Conservation (phyloP, 148 eudicot species). For the Rhododendron simsii region DNA sequence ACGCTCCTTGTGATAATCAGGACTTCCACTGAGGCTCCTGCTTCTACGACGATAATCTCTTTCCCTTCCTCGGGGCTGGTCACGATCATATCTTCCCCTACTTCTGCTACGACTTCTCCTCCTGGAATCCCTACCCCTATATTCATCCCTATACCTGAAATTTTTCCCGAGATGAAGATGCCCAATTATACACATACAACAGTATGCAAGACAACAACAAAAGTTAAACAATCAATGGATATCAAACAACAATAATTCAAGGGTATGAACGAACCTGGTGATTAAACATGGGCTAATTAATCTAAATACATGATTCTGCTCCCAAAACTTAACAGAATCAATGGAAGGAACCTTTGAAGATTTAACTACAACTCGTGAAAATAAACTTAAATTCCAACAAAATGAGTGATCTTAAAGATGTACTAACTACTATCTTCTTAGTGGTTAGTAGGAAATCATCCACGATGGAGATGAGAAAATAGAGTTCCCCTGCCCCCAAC, state of each 20-base stretch:
- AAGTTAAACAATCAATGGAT: background rate
- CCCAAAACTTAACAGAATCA: background rate
- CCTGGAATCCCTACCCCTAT: slow-evolving; percentile 43
- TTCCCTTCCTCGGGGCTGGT: slow-evolving; percentile 54
- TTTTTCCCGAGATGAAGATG: background rate
- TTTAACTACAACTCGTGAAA: background rate
- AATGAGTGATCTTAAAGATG: background rate
- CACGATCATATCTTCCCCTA: slow-evolving; percentile 56
- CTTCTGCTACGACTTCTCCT: slow-evolving; percentile 80
- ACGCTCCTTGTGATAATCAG: slow-evolving; percentile 54
- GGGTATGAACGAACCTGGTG: background rate
- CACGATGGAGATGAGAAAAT: background rate
- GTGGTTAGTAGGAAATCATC: background rate
- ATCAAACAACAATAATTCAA: background rate
- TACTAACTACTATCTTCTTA: background rate
- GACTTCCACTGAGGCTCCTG: slow-evolving; percentile 70
- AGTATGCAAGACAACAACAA: background rate
- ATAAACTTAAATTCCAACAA: background rate
- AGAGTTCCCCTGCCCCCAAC: background rate
- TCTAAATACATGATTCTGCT: background rate
- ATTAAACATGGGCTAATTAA: background rate
- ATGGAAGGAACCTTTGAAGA: background rate
- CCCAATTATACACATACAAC: background rate
- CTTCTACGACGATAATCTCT: slow-evolving; percentile 55
- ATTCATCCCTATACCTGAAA: slow-evolving; percentile 53